A percentile compares a stretch with the other conserved stretches of the same genome.
Conservation (phyloP, 2,329 filamentous ascomycete genomes). For the Myrmaecium sp. region DNA sequence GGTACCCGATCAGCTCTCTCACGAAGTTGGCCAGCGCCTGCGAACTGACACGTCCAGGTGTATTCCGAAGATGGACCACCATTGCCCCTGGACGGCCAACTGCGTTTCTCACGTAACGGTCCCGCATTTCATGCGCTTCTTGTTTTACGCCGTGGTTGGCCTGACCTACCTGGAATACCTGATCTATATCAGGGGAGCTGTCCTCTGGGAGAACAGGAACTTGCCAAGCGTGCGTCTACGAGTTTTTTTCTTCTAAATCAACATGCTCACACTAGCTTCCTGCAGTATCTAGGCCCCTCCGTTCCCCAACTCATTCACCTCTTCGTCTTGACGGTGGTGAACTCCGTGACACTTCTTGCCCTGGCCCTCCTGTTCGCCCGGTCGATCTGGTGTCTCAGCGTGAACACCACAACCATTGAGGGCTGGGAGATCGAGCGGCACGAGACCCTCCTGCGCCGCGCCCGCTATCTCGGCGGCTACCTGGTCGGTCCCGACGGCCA, state of each 20-base stretch:
- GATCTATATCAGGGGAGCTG: conserved; percentile 39
- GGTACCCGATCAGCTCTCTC: conserved; percentile 18
- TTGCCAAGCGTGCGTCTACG: conserved; percentile 43
- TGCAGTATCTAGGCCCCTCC: conserved; percentile 52
- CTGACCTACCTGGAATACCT: conserved; percentile 45
- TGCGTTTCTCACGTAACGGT: conserved; percentile 71
- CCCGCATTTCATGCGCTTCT: conserved; percentile 67
- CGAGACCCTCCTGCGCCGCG: conserved; percentile 26
- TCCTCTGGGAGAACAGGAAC: conserved; percentile 47
- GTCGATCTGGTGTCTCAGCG: conserved; percentile 18
- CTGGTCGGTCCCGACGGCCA: conserved; percentile 38
- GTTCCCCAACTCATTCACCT: conserved; percentile 40
- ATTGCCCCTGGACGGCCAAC: conserved; percentile 73
- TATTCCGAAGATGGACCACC: conserved; percentile 70
- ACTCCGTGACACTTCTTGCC: conserved; percentile 42
- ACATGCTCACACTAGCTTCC: background rate
- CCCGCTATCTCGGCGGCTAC: conserved; percentile 36
- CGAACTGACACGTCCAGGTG: conserved; percentile 33
- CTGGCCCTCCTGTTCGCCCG: conserved; percentile 49
- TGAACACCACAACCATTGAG: conserved; percentile 57
- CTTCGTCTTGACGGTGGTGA: conserved; percentile 40
- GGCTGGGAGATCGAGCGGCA: conserved; percentile 46
- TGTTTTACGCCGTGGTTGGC: conserved; percentile 49
- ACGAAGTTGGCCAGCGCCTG: background rate
- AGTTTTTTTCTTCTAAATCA: background rate